Percentiles rank a stretch among this genome's conserved stretches.
These are phyloP conservation scores for Rosa multiflora DNA, from an alignment of 306 rosid species.

Conservation along the genomic window DNA sequence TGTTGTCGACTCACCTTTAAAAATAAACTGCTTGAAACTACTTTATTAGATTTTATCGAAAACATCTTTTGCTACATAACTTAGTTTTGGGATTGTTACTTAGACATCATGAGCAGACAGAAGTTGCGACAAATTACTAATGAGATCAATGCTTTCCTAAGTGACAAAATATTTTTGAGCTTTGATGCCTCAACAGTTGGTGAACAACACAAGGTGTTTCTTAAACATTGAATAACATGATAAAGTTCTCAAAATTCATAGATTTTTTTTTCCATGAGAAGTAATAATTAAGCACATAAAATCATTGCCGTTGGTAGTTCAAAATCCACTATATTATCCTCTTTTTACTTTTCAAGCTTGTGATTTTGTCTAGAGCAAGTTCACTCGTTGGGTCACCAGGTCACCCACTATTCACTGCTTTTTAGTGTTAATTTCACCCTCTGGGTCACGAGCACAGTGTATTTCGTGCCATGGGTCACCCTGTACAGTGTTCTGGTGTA, in stretches of 20 bases:
- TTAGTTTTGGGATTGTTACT: too few relatives aligned
- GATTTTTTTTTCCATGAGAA: background rate
- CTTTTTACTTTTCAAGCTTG: background rate
- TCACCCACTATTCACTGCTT: too few relatives aligned
- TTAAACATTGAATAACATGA: background rate
- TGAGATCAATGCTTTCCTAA: background rate
- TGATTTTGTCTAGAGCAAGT: background rate
- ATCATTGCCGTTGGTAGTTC: background rate
- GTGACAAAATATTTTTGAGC: background rate
- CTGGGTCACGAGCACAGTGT: too few relatives aligned
- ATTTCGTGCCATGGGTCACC: too few relatives aligned
- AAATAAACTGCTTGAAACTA: too few relatives aligned
- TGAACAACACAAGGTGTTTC: background rate
- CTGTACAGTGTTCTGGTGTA: too few relatives aligned
- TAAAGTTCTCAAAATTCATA: too few relatives aligned
- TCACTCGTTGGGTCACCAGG: too few relatives aligned
- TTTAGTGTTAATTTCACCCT: too few relatives aligned
- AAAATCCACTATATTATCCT: background rate
- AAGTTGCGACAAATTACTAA: background rate
- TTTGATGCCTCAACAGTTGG: background rate
- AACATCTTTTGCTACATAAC: too few relatives aligned
- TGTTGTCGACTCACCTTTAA: background rate
- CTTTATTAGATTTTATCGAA: too few relatives aligned
- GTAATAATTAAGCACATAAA: background rate
- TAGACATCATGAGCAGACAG: too few relatives aligned